These are phyloP conservation scores for Boletellus sp. DNA, from an alignment of 768 basidiomycete species.

Conservation along the genomic window DNA sequence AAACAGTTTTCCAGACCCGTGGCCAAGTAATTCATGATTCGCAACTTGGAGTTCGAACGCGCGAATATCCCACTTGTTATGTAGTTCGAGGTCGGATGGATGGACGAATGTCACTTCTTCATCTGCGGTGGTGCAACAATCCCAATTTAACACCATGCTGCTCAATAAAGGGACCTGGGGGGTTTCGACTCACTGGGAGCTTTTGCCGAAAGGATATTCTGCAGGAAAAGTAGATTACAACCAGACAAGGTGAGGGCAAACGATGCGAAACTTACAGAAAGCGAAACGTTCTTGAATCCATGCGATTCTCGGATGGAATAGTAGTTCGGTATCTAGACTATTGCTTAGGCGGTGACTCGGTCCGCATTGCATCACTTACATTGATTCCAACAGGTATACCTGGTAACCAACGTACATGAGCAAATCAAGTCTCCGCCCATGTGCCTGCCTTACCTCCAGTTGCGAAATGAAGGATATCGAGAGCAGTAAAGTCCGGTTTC, in stretches of 20 bases:
- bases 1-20: slow-evolving; percentile 82
- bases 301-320: slow-evolving; percentile 76
- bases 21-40: slow-evolving; percentile 84
- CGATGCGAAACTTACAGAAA: slow-evolving; percentile 49
- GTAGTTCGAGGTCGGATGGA: slow-evolving; percentile 69
- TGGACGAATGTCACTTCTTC: slow-evolving; percentile 82
- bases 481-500: slow-evolving; percentile 84
- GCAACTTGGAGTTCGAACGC: slow-evolving; percentile 89
- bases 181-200: slow-evolving; percentile 55
- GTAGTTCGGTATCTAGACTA: slow-evolving; percentile 71
- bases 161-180: background rate
- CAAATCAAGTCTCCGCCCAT: background rate
- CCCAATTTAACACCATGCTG: background rate
- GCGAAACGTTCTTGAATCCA: slow-evolving; percentile 89
- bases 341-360: background rate
- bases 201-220: slow-evolving; percentile 88
- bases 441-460: slow-evolving; percentile 67
- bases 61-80: slow-evolving; percentile 72
- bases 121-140: slow-evolving; percentile 36
- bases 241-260: background rate
- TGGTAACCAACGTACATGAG: slow-evolving; percentile 19
- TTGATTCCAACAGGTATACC: slow-evolving; percentile 89
- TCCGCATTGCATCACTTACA: slow-evolving; percentile 35
- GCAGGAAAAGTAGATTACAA: background rate
- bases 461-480: slow-evolving; percentile 79